Evolutionary conservation across 495 filamentous ascomycete species (phyloP).

Genomic region (Elasticomyces elasticus): DNA sequence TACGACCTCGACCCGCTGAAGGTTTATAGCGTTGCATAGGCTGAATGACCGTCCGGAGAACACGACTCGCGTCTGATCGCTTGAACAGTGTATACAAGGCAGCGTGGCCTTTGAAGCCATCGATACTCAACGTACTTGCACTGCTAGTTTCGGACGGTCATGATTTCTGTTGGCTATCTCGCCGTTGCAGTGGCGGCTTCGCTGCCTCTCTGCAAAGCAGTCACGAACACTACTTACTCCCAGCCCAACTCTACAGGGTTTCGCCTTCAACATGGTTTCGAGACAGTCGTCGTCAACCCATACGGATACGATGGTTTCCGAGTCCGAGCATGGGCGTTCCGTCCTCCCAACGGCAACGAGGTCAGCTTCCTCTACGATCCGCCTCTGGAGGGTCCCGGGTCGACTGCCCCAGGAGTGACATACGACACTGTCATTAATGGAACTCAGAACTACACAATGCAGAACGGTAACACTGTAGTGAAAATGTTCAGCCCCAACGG

Average conservation of each 20-base stretch:
- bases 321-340: conserved; percentile 15
- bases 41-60: neutral
- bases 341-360: conserved; percentile 10
- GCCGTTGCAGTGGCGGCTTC: neutral
- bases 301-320: conserved; percentile 17
- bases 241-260: conserved; percentile 13
- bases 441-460: conserved; percentile 1
- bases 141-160: neutral
- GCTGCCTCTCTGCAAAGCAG: neutral
- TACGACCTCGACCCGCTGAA: neutral
- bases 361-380: conserved; percentile 16
- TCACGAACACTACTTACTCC: neutral
- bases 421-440: conserved; percentile 11
- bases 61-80: neutral
- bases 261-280: conserved; percentile 12
- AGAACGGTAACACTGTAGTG: conserved; percentile 11
- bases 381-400: conserved; percentile 13
- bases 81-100: too few species aligned
- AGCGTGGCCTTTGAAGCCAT: too few species aligned
- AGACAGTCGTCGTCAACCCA: conserved; percentile 12
- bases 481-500: conserved; percentile 2
- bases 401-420: neutral
- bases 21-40: neutral
- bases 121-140: too few species aligned
- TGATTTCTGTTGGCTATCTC: neutral